Evolutionary conservation across 148 eudicot species (phyloP), one percentile per base, ranked within the genome.

Genomic region (Pouteria glomerata): DNA sequence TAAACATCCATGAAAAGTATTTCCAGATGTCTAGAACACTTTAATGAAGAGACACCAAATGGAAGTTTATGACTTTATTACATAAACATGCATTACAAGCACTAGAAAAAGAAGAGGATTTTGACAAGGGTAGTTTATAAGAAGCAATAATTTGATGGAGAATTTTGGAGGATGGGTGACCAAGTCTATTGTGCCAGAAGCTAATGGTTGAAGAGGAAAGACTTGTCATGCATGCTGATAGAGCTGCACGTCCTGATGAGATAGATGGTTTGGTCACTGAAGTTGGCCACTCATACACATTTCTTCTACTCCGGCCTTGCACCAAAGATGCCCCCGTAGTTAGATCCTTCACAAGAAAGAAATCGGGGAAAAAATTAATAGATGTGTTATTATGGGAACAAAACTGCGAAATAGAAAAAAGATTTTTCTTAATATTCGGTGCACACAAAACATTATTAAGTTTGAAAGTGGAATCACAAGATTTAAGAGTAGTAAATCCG

Each of bases 1-100:
- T 66, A 71, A 19, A 71, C 64, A 57, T 58, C 66, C 1, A 21
- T 15, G 44, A 57, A 71, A 6, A 71, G 8, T 42, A 58, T 12
- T n/a, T 71, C 7, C 10, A 71, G 13, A 57, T 34, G 48, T 1
- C 18, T 18, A 42, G 37, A 0, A 27, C 51, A 55, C 0, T 8
- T 37, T 4, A 14, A n/a, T 1, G 47, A 48, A 31, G 55, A 8
- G 24, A 44, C 1, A 3, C 35, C 34, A 29, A 55, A 48, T 10
- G 65, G 23, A 4, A 70, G 16, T 1, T 33, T 27, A 18, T 39
- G 44, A 39, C 44, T 39, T 52, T 52, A 1, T 52, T 19, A 24
- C 57, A 52, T 14, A 48, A 48, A 14, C 52, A 48, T 6, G 52
- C 8, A 14, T 48, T 14, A 48, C 52, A 48, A 41, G 45, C 4